These are phyloP conservation scores for Cercospora janseana DNA, from an alignment of 2,329 filamentous ascomycete genomes.

Conservation along the genomic window DNA sequence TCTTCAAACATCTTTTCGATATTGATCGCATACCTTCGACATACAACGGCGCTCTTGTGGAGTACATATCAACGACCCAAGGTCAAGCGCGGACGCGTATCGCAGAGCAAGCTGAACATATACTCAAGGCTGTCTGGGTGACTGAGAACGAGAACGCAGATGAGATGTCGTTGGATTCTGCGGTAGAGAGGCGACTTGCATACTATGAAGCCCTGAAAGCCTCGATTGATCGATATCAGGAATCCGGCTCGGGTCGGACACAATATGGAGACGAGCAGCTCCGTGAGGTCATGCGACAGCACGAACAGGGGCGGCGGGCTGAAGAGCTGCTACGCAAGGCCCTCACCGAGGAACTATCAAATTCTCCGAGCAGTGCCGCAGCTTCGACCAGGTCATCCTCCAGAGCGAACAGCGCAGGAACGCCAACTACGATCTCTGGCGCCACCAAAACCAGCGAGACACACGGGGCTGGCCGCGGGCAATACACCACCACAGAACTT, in stretches of 20 bases:
- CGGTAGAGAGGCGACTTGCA: constrained; percentile 14
- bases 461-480: neutral
- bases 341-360: constrained; percentile 13
- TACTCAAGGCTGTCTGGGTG: constrained; percentile 19
- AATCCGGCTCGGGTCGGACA: constrained; percentile 15
- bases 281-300: constrained; percentile 12
- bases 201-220: constrained; percentile 17
- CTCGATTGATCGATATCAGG: constrained; percentile 15
- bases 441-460: constrained; percentile 14
- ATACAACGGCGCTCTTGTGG: constrained; percentile 67
- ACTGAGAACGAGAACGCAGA: constrained; percentile 17
- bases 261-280: constrained; percentile 21
- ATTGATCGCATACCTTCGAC: constrained; percentile 51
- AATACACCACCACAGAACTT: neutral
- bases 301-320: constrained; percentile 17
- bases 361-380: neutral
- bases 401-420: neutral
- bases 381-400: neutral
- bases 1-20: constrained; percentile 66
- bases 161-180: constrained; percentile 17
- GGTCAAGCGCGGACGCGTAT: constrained; percentile 49
- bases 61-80: constrained; percentile 77
- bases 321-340: constrained; percentile 10
- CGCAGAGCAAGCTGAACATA: constrained; percentile 19
- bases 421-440: constrained; percentile 7